These are phyloP conservation scores for Nakaseomyces delphensis DNA, from an alignment of 1,139 yeast species.

Conservation along the genomic window DNA sequence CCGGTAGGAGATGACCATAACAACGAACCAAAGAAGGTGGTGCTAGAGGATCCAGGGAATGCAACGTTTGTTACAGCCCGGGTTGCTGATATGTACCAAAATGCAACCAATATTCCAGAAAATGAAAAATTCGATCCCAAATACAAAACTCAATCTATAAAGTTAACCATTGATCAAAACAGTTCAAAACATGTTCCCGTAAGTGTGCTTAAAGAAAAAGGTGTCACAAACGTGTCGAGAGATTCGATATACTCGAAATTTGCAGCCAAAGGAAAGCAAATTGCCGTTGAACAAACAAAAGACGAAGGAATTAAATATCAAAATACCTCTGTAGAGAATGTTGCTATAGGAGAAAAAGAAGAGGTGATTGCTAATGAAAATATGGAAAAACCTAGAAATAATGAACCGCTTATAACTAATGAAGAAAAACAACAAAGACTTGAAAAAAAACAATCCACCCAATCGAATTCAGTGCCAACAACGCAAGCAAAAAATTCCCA, in stretches of 20 bases:
- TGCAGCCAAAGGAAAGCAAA: conserved; percentile 30
- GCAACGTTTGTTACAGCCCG: conserved; percentile 30
- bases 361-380: background rate
- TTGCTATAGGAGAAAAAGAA: background rate
- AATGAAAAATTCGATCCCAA: conserved; percentile 29
- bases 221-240: conserved; percentile 16
- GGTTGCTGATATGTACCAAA: conserved; percentile 27
- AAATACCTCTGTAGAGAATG: background rate
- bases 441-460: background rate
- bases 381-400: background rate
- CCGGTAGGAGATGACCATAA: conserved; percentile 1
- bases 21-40: conserved; percentile 5
- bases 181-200: conserved; percentile 28
- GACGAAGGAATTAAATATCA: background rate
- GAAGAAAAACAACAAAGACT: too few relatives aligned
- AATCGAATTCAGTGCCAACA: background rate
- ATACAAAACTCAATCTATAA: conserved; percentile 29
- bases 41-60: conserved; percentile 5
- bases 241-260: conserved; percentile 24
- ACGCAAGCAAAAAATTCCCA: background rate
- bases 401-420: conserved; percentile 1
- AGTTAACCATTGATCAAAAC: conserved; percentile 29
- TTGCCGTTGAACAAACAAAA: conserved; percentile 9
- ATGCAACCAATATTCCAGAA: conserved; percentile 19
- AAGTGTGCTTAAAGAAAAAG: conserved; percentile 22